Base-by-base conservation (phyloP, 352 stramenopile genomes). In the Stephanocyclus meneghinianus region DNA sequence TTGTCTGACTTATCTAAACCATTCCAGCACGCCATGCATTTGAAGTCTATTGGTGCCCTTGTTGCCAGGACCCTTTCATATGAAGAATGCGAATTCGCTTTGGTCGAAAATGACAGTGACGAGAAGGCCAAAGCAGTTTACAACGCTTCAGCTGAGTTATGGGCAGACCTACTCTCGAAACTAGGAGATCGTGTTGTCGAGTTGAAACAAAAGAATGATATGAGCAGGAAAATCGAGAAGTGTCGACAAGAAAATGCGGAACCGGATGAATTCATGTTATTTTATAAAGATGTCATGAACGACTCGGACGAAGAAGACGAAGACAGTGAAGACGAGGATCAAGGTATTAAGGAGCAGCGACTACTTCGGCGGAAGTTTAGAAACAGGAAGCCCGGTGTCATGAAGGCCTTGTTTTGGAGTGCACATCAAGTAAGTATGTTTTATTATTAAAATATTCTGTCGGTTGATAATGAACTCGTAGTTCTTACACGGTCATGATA, bases 41-140 rank as follows among this genome's bases (percentile, higher is more conserved):
- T 95, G 21, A 95, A 95, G 76, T 75, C 81, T n/a, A 80, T 77
- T 32, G 91, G 91, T 15, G 69, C 78, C 13, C 78, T 91, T 50
- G 63, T 91, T 5, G 86, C 83, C 48, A 78, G 89, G 5, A 90
- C 86, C 5, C 83, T 94, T 9, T 87, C 79, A n/a, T 95, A 85
- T 64, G 45, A 78, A 29, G 68, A 76, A 9, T 90, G 85, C 51
- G 74, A 84, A 10, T 94, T 94, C 69, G 74, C 91, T 48, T 47
- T 83, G 15, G 63, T 87, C 0, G 67, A 83, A 16, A 71, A 70
- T 44, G 64, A 81, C 32, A 35, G 47, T 29, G 67, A 87, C 44
- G 70, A 82, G 2, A 74, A 80, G 15, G 70, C 82, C 8, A 35
- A 51, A 29, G 47, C 16, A n/a, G 50, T 86, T 5, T 86, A 83